Conservation (phyloP, 108 stramenopile species). For the Fistulifera solaris region DNA sequence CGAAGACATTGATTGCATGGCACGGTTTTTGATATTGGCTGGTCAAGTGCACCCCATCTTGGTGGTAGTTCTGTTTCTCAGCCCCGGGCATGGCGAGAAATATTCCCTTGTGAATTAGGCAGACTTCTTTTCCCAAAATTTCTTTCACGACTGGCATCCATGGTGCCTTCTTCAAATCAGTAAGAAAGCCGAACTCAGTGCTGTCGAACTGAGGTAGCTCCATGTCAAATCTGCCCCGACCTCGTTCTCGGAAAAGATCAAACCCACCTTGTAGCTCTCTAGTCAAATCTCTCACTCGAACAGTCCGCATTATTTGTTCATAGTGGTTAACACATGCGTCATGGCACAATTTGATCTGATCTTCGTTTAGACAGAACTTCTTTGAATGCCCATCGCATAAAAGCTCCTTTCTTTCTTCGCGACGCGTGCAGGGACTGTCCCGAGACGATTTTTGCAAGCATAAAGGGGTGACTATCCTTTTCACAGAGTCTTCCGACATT, state of each 20-base stretch:
- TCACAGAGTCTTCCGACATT: background rate
- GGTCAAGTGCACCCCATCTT: slow-evolving; percentile 83
- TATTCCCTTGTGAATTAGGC: slow-evolving; percentile 74
- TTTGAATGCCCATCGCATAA: slow-evolving; percentile 3
- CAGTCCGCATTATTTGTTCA: slow-evolving; percentile 77
- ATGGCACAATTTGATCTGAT: slow-evolving; percentile 56
- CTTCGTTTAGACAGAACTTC: slow-evolving; percentile 14
- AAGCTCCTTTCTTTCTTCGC: slow-evolving; percentile 3
- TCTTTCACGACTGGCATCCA: slow-evolving; percentile 79
- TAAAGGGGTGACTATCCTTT: background rate
- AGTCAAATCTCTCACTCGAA: slow-evolving; percentile 57
- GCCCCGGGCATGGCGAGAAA: slow-evolving; percentile 72
- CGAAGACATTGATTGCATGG: slow-evolving; percentile 86
- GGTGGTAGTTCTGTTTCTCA: slow-evolving; percentile 72
- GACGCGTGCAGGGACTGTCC: background rate
- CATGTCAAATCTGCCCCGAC: slow-evolving; percentile 81
- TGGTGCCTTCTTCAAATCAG: slow-evolving; percentile 49
- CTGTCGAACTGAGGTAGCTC: slow-evolving; percentile 63
- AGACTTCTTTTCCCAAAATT: slow-evolving; percentile 68
- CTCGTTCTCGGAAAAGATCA: slow-evolving; percentile 81
- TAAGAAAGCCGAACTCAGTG: slow-evolving; percentile 50
- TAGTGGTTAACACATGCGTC: slow-evolving; percentile 70
- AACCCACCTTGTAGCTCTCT: slow-evolving; percentile 80
- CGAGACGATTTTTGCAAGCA: too few relatives aligned
- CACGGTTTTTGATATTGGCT: slow-evolving; percentile 63